Conservation (phyloP, 1,284 basidiomycete genomes). For the Ganoderma lucidum region DNA sequence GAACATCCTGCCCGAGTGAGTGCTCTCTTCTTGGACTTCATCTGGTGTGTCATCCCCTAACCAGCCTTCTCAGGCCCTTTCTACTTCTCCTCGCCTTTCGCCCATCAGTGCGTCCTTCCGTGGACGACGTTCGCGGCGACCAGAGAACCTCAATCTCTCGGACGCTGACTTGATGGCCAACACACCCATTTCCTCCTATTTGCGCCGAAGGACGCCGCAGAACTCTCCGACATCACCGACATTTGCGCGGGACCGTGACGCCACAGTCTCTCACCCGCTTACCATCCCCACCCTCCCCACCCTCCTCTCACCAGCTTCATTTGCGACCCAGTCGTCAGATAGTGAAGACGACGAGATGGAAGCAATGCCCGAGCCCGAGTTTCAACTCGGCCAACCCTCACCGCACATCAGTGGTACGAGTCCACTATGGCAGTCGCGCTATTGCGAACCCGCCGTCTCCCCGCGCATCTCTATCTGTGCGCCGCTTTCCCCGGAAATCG, state of each 20-base stretch:
- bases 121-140: slow-evolving; percentile 32
- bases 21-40: slow-evolving; percentile 8
- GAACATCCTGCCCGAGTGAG: slow-evolving; percentile 42
- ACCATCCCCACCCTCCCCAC: slow-evolving; percentile 64
- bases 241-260: slow-evolving; percentile 49
- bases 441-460: slow-evolving; percentile 34
- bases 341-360: slow-evolving; percentile 43
- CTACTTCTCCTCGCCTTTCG: slow-evolving; percentile 55
- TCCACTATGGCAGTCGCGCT: slow-evolving; percentile 32
- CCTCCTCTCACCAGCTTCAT: slow-evolving; percentile 40
- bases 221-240: slow-evolving; percentile 73
- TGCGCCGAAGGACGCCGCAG: slow-evolving; percentile 78
- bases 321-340: slow-evolving; percentile 37
- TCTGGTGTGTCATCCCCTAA: slow-evolving; percentile 14
- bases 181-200: slow-evolving; percentile 80
- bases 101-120: slow-evolving; percentile 42
- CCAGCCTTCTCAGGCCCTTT: slow-evolving; percentile 43
- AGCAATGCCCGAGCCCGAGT: slow-evolving; percentile 30
- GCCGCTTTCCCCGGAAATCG: slow-evolving; percentile 28
- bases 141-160: slow-evolving; percentile 40
- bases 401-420: slow-evolving; percentile 21
- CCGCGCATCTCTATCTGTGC: slow-evolving; percentile 31
- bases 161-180: slow-evolving; percentile 50
- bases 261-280: slow-evolving; percentile 56
- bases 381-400: slow-evolving; percentile 27